phyloP scores from a whole-genome alignment of 1,139 yeast species.

The Suhomyces maxii region DNA sequence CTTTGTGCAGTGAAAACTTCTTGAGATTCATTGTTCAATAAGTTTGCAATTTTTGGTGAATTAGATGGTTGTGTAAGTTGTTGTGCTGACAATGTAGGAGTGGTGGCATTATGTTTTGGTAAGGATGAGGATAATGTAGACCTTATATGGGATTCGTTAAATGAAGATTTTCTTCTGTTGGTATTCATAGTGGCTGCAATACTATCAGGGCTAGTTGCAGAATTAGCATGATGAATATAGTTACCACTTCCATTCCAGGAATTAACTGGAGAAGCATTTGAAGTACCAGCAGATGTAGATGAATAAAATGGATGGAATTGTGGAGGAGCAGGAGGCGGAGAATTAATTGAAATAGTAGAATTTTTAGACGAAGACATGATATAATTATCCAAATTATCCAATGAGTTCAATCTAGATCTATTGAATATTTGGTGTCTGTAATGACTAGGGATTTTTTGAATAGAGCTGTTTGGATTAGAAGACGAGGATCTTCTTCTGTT shows the following conservation, averaged over 20 bases:
- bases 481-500: slow-evolving; percentile 31
- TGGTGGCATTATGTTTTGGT: slow-evolving; percentile 15
- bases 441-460: slow-evolving; percentile 12
- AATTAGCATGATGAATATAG: slow-evolving; percentile 20
- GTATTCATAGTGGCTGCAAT: slow-evolving; percentile 19
- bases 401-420: slow-evolving; percentile 44
- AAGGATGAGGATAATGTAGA: slow-evolving; percentile 36
- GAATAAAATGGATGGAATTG: slow-evolving; percentile 10
- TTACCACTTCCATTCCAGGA: slow-evolving; percentile 27
- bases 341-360: slow-evolving; percentile 36
- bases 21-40: slow-evolving; percentile 12
- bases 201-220: slow-evolving; percentile 22
- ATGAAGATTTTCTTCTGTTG: slow-evolving; percentile 43
- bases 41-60: slow-evolving; percentile 16
- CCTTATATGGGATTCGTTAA: slow-evolving; percentile 46
- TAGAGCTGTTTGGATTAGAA: slow-evolving; percentile 14
- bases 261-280: slow-evolving; percentile 26
- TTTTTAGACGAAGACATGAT: slow-evolving; percentile 42
- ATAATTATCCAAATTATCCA: slow-evolving; percentile 47
- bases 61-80: slow-evolving; percentile 10
- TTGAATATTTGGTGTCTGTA: slow-evolving; percentile 36
- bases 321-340: slow-evolving; percentile 36
- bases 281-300: slow-evolving; percentile 13
- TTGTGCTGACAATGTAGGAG: slow-evolving; percentile 7
- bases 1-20: slow-evolving; percentile 17